Evolutionary conservation across 2,329 filamentous ascomycete genomes (phyloP).

Genomic region (Dactylellina leptospora): DNA sequence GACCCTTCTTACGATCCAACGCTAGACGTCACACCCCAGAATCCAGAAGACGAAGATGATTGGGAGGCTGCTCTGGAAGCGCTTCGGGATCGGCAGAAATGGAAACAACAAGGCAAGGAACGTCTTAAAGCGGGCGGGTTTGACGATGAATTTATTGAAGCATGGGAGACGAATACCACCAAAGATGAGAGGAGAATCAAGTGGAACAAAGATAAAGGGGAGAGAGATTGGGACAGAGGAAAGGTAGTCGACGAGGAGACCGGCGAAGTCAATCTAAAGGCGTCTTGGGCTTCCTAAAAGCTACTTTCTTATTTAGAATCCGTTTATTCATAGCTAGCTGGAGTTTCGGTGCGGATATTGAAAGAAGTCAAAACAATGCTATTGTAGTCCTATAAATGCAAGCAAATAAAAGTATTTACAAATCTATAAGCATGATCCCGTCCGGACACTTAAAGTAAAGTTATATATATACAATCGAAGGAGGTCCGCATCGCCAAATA

Average conservation of each 20-base stretch:
- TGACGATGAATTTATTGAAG: slow-evolving; percentile 75
- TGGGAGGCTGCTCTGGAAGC: slow-evolving; percentile 85
- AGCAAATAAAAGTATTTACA: no score
- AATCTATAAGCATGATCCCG: not conserved
- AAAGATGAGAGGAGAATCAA: slow-evolving; percentile 72
- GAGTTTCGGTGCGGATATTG: no score
- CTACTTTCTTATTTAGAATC: no score
- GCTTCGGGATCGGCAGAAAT: slow-evolving; percentile 79
- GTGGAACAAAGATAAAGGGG: slow-evolving; percentile 76
- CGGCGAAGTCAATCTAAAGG: slow-evolving; percentile 56
- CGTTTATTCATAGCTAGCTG: no score
- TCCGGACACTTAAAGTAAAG: slow-evolving; percentile 6
- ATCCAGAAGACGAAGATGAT: slow-evolving; percentile 67
- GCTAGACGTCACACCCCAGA: slow-evolving; percentile 66
- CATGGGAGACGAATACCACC: slow-evolving; percentile 73
- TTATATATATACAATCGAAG: slow-evolving; percentile 15
- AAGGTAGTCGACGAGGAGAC: slow-evolving; percentile 61
- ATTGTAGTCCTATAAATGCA: no score
- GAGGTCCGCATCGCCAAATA: no score
- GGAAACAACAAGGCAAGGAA: slow-evolving; percentile 78
- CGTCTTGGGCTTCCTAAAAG: slow-evolving; percentile 51
- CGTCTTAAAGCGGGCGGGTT: slow-evolving; percentile 81
- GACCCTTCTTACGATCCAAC: slow-evolving; percentile 70
- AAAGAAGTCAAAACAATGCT: no score
- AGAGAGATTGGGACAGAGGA: slow-evolving; percentile 70